Conservation (phyloP, 2,329 filamentous ascomycete species). For the Penicillium palitans region DNA sequence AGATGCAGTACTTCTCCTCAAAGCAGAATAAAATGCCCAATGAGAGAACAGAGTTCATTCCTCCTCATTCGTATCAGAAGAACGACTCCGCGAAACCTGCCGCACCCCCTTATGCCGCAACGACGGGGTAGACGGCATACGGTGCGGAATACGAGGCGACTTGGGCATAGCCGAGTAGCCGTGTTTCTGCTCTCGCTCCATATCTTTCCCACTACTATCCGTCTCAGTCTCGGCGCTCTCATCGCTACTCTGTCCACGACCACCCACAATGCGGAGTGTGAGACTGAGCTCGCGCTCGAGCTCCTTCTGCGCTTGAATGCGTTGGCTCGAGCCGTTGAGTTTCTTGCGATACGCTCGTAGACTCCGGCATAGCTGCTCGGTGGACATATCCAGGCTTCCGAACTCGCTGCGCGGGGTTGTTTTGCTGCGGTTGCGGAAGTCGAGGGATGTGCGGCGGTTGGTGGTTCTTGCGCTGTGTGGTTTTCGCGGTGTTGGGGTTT, state of each 20-base stretch:
- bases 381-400: constrained; percentile 53
- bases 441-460: constrained; percentile 50
- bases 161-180: constrained; percentile 25
- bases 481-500: constrained; percentile 28
- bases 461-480: constrained; percentile 31
- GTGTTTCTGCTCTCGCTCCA: constrained; percentile 32
- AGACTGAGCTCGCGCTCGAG: constrained; percentile 58
- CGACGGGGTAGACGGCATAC: constrained; percentile 40
- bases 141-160: constrained; percentile 31
- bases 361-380: constrained; percentile 59
- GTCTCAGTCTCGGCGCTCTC: constrained; percentile 38
- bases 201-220: constrained; percentile 43
- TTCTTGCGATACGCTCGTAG: constrained; percentile 61
- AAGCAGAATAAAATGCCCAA: background rate
- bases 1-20: background rate
- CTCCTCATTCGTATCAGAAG: constrained; percentile 34
- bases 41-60: constrained; percentile 14
- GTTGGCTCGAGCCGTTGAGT: constrained; percentile 51
- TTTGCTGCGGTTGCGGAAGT: constrained; percentile 52
- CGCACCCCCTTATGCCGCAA: constrained; percentile 27
- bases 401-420: constrained; percentile 41
- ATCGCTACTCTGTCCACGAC: constrained; percentile 33
- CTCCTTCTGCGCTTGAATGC: constrained; percentile 53
- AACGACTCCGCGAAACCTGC: constrained; percentile 33
- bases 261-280: constrained; percentile 37